These are phyloP conservation scores for Hymenoscyphus scutula DNA, from an alignment of 2,329 filamentous ascomycete genomes.

Conservation along the genomic window DNA sequence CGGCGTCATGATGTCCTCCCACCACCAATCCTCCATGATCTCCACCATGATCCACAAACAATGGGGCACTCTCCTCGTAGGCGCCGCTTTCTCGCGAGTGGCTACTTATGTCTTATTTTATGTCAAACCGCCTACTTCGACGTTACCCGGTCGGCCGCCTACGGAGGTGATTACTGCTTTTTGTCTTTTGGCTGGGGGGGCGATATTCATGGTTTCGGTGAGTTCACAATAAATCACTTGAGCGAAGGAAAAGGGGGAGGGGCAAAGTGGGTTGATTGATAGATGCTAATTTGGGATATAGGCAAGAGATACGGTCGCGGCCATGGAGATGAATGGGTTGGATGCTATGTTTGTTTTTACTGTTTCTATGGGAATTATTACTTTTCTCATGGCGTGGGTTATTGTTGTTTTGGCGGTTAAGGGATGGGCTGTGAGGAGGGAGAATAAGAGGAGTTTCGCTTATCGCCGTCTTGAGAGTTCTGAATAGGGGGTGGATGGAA, in stretches of 20 bases:
- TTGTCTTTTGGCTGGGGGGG: slow-evolving; percentile 80
- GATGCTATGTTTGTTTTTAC: slow-evolving; percentile 95
- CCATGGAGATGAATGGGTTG: slow-evolving; percentile 73
- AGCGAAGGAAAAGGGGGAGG: no score
- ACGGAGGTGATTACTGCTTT: slow-evolving; percentile 87
- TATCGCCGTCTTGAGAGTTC: no score
- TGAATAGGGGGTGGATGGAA: not conserved
- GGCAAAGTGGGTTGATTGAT: no score
- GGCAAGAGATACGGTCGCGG: slow-evolving; percentile 71
- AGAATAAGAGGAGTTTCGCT: slow-evolving; percentile 25
- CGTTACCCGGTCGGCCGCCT: slow-evolving; percentile 79
- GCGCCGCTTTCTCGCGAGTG: slow-evolving; percentile 73
- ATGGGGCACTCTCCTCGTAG: slow-evolving; percentile 84
- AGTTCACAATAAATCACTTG: slow-evolving; percentile 36
- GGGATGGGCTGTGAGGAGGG: slow-evolving; percentile 69
- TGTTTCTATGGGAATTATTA: slow-evolving; percentile 78
- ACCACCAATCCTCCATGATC: slow-evolving; percentile 71
- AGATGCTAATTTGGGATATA: slow-evolving; percentile 36
- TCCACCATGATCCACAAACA: slow-evolving; percentile 92
- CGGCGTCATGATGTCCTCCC: slow-evolving; percentile 92
- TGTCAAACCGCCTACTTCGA: slow-evolving; percentile 75
- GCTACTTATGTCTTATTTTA: slow-evolving; percentile 80
- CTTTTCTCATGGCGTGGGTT: slow-evolving; percentile 81
- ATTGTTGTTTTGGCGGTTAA: slow-evolving; percentile 78
- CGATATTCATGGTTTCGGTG: slow-evolving; percentile 90